Evolutionary conservation across 129 eudicot species (phyloP), one percentile per base, ranked within the genome.

Genomic region (Tagetes erecta): DNA sequence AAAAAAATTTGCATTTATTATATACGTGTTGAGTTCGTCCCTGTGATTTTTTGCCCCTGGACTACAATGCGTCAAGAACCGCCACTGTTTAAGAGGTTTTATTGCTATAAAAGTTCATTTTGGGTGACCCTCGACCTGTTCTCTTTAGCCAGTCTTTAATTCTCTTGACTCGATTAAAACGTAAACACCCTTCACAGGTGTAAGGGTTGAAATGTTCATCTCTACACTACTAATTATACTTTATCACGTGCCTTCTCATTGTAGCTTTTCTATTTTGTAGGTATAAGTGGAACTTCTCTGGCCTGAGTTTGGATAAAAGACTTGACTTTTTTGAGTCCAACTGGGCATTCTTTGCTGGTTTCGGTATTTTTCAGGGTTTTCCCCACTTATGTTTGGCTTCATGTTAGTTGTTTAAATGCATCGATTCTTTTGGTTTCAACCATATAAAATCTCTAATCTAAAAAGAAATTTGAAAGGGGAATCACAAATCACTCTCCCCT

Each of bases 261-360:
- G 45, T 51, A 20, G 52, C 56, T 63, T 36, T 57, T 40, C 12
- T 8, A 46, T 69, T 36, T 70, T 9, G 42, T n/a, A 95, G 99
- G 86, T 95, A 95, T 80, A 95, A 95, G 80, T 91, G 99, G 99
- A 95, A 95, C 86, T 84, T 88, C 68, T 88, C 97, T 64, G 97
- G 95, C 60, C 83, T 91, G 75, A 88, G 96, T 77, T 84, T 95
- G 85, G 91, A 87, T 82, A 89, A 83, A 83, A 95, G 99, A 80
- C 86, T 95, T 38, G 92, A 95, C 71, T 91, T 87, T 83, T 95
- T 95, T 53, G 99, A 95, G 86, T 80, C 92, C 38, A 88, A 95
- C 86, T 95, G 99, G 99, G 90, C 97, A 31, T 91, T 95, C 77
- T 95, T 91, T 81, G 95, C 94, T 75, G 99, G 99, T 67, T 95